phyloP scores from a whole-genome alignment of 2,329 filamentous ascomycete genomes.

The Pseudogymnoascus sp. region DNA sequence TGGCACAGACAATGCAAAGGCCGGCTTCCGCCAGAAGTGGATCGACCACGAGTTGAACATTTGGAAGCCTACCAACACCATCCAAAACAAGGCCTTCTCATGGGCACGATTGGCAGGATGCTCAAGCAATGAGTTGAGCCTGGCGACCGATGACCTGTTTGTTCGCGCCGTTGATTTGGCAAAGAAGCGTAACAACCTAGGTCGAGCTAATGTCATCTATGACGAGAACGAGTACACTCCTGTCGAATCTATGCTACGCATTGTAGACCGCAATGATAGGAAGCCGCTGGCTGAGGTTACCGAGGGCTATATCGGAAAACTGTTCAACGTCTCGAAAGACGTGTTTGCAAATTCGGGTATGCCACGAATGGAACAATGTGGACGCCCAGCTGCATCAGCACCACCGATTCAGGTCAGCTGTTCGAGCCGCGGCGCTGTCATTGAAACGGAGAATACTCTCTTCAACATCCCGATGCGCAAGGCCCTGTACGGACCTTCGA shows the following conservation, averaged over 20 bases:
- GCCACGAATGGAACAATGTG: constrained; percentile 72
- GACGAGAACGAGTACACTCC: constrained; percentile 60
- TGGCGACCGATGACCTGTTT: constrained; percentile 63
- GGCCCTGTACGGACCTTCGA: constrained; percentile 61
- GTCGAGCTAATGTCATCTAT: constrained; percentile 62
- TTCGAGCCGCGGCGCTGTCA: constrained; percentile 55
- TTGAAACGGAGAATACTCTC: constrained; percentile 64
- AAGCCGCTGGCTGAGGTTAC: constrained; percentile 59
- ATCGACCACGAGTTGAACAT: constrained; percentile 82
- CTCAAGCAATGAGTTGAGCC: constrained; percentile 66
- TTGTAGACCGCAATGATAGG: constrained; percentile 62
- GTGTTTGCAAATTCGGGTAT: constrained; percentile 66
- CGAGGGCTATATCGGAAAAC: constrained; percentile 64
- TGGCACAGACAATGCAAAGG: constrained; percentile 64
- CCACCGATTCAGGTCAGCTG: constrained; percentile 79
- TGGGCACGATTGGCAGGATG: constrained; percentile 83
- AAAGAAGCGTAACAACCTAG: constrained; percentile 42
- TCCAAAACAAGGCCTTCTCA: constrained; percentile 65
- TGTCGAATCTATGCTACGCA: constrained; percentile 73
- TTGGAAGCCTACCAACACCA: constrained; percentile 75
- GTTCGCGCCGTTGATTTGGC: constrained; percentile 61
- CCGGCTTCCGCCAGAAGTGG: constrained; percentile 75
- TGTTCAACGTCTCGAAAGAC: constrained; percentile 71
- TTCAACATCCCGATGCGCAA: constrained; percentile 76
- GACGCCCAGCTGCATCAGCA: constrained; percentile 69